Base-by-base conservation (phyloP, 805 yeast species). In the Zygosaccharomyces pseudorouxii region DNA sequence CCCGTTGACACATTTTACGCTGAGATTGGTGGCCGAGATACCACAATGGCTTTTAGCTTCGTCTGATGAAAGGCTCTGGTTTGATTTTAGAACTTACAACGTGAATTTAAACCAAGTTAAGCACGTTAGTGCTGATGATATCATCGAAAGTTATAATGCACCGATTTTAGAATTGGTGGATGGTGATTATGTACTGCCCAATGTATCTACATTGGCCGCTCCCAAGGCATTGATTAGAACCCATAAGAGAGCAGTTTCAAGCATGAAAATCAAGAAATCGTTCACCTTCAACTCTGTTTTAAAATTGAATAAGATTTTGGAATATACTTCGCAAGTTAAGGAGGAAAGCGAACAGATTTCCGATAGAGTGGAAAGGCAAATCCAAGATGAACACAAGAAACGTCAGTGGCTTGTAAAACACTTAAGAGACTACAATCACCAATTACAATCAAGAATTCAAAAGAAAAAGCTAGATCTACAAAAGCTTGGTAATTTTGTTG, bases 231-330 rank as follows among this genome's bases (percentile, higher is more conserved):
- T 12, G 14, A 11, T 27, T 14, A n/a, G 19, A 22, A 38, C 10
- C 27, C 50, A 46, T 27, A 33, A 31, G 23, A 48, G 44, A 12
- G 38, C 38, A n/a, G 28, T 18, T 4, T 51, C 52, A 2, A 43
- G 18, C 30, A 20, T 23, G n/a, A 43, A 35, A 42, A 18, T 38
- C 3, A 57, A 49, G 31, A 41, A 39, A 14, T 58, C 63, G 0
- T 65, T 71, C 20, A 54, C 55, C 12, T 65, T 55, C 43, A 65
- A 61, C 49, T 47, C 58, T 3, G 45, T 59, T 10, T 44, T 65
- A 14, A 65, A 64, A 36, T 20, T 65, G 19, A 64, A 59, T 29
- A 65, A 58, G 33, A 29, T 61, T n/a, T 30, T 62, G 5, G 68
- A 64, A 38, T 64, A 64, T 48, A 48, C 45, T 11, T 46, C 53